A percentile compares a stretch with the other conserved stretches of the same genome.
Evolutionary conservation across 192 early-diverging fungal genomes (phyloP).

Genomic region (Pilaira anomala): DNA sequence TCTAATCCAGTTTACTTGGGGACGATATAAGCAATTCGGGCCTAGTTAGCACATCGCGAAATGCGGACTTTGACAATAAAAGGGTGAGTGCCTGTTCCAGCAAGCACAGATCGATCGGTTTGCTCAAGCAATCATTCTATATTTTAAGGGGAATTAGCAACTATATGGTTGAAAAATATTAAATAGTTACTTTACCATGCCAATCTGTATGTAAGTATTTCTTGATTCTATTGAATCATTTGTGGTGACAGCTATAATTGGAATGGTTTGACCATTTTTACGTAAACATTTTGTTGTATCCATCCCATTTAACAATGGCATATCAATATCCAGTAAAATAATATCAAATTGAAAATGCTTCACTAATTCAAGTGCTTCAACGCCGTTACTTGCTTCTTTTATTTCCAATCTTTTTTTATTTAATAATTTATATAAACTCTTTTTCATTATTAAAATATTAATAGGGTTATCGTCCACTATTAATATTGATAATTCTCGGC

Average conservation of each 20-base stretch:
- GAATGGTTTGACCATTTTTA: conserved; percentile 45
- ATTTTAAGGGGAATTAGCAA: neutral
- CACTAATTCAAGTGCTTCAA: conserved; percentile 45
- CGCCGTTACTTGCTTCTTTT: conserved; percentile 47
- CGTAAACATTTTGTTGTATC: conserved; percentile 55
- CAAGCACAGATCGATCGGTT: conserved; percentile 34
- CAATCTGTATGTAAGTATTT: conserved; percentile 45
- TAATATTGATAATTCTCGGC: conserved; percentile 16
- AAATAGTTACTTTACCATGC: conserved; percentile 41
- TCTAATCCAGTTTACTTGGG: too few relatives aligned
- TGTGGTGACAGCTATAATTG: conserved; percentile 63
- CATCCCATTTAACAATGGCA: conserved; percentile 56
- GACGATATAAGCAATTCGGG: too few relatives aligned
- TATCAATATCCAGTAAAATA: conserved; percentile 65
- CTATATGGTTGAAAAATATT: neutral
- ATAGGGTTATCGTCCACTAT: conserved; percentile 66
- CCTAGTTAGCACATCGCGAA: too few relatives aligned
- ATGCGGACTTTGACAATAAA: too few relatives aligned
- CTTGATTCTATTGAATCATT: conserved; percentile 48
- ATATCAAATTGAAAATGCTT: conserved; percentile 47
- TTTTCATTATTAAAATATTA: conserved; percentile 56
- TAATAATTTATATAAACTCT: conserved; percentile 37
- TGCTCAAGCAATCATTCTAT: conserved; percentile 46
- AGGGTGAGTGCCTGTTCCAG: neutral
- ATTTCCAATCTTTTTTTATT: conserved; percentile 32